phyloP scores from a whole-genome alignment of 768 basidiomycete genomes.

The Termitomyces sp. region DNA sequence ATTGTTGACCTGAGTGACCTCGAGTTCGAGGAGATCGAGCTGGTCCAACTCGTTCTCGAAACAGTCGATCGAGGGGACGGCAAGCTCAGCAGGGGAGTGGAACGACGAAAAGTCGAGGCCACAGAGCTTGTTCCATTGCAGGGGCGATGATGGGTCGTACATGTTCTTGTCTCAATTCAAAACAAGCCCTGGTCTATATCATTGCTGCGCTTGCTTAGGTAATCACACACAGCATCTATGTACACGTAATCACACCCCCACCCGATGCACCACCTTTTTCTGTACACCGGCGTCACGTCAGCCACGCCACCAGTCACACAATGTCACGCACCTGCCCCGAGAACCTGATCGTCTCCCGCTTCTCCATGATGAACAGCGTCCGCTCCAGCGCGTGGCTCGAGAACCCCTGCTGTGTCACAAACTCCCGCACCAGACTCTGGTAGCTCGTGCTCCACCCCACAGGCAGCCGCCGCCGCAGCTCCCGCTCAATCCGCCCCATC shows the following conservation, averaged over 20 bases:
- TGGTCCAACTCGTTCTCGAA: conserved; percentile 85
- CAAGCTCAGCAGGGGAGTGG: conserved; percentile 62
- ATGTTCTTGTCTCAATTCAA: not conserved
- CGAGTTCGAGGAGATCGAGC: conserved; percentile 58
- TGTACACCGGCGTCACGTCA: conserved; percentile 12
- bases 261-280: conserved; percentile 42
- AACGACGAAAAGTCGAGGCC: conserved; percentile 66
- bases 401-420: conserved; percentile 89
- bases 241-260: too few species aligned
- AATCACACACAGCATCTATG: not conserved
- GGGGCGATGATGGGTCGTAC: conserved; percentile 3
- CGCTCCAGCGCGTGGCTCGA: conserved; percentile 88
- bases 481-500: conserved; percentile 85
- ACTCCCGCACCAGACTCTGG: conserved; percentile 87
- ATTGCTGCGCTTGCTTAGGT: conserved; percentile 4
- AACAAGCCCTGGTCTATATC: not conserved
- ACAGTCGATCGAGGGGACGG: conserved; percentile 74
- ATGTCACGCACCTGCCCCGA: conserved; percentile 52
- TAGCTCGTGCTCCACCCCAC: conserved; percentile 98
- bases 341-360: conserved; percentile 92
- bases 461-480: conserved; percentile 75
- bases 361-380: conserved; percentile 88
- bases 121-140: conserved; percentile 6
- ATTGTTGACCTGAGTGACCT: conserved; percentile 61
- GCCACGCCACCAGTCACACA: not conserved